Evolutionary conservation across 768 basidiomycete species (phyloP).

Genomic region (Agaricus subrufescens): DNA sequence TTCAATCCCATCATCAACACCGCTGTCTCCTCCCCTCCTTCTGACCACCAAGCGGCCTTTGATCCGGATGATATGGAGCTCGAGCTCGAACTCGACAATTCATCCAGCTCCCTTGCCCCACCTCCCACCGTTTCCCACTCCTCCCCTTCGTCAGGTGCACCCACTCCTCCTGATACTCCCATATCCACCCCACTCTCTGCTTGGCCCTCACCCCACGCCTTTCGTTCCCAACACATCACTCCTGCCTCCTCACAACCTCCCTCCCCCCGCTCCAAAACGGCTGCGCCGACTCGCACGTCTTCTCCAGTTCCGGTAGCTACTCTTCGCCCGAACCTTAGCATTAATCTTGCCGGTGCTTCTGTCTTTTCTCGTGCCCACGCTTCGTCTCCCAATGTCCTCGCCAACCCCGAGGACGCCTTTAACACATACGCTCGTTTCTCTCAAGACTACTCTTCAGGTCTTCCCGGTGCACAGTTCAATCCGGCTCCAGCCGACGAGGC

Average conservation of each 20-base stretch:
- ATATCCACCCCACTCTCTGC: conserved; percentile 44
- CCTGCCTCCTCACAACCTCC: conserved; percentile 37
- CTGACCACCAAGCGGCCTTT: conserved; percentile 25
- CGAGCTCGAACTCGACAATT: conserved; percentile 52
- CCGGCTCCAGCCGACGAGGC: conserved; percentile 33
- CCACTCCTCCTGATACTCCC: conserved; percentile 46
- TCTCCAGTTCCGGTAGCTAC: conserved; percentile 22
- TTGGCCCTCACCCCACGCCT: conserved; percentile 32
- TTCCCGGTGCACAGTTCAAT: conserved; percentile 54
- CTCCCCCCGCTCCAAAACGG: conserved; percentile 45
- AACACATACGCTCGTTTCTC: conserved; percentile 65
- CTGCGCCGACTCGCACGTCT: conserved; percentile 26
- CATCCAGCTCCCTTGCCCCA: neutral
- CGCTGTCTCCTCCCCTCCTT: conserved; percentile 25
- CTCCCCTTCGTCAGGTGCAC: conserved; percentile 37
- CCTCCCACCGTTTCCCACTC: conserved; percentile 19
- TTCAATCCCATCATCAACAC: conserved; percentile 38
- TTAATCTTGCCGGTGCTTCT: conserved; percentile 17
- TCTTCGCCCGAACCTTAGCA: conserved; percentile 18
- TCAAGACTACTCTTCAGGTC: conserved; percentile 53
- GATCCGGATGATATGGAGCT: conserved; percentile 84
- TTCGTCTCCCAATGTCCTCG: conserved; percentile 14
- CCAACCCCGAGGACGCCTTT: conserved; percentile 51
- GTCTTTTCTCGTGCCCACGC: conserved; percentile 17
- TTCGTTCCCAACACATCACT: conserved; percentile 25